Conservation (phyloP, 2,329 filamentous ascomycete species). For the Cladophialophora carrionii region DNA sequence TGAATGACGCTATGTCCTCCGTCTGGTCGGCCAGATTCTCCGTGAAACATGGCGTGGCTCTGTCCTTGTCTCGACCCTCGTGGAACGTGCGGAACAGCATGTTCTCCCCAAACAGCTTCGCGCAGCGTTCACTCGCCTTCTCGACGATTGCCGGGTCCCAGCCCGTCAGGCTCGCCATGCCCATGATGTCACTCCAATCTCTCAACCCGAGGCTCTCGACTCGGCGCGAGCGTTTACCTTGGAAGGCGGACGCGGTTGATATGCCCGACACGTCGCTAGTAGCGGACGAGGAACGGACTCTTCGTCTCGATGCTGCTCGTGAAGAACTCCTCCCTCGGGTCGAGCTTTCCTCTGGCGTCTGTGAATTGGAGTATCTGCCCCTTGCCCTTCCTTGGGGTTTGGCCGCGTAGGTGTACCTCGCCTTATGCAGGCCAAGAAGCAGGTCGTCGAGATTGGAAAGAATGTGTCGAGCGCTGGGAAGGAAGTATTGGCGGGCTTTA, state of each 20-base stretch:
- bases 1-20: constrained; percentile 2
- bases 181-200: constrained; percentile 85
- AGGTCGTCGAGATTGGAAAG: constrained; percentile 70
- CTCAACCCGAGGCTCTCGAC: constrained; percentile 51
- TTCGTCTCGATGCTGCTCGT: constrained; percentile 4
- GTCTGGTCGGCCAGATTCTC: constrained; percentile 29
- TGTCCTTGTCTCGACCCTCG: constrained; percentile 42
- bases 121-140: constrained; percentile 73
- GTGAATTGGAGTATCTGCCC: constrained; percentile 12
- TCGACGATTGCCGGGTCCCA: constrained; percentile 67
- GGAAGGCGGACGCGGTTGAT: constrained; percentile 1
- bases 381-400: constrained; percentile 25
- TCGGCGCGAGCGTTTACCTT: constrained; percentile 8
- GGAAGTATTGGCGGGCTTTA: constrained; percentile 64
- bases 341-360: constrained; percentile 3
- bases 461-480: constrained; percentile 70
- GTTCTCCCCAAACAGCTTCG: constrained; percentile 71
- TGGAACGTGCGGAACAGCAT: constrained; percentile 66
- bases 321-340: constrained; percentile 14
- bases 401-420: constrained; percentile 57
- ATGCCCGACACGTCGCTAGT: constrained; percentile 15
- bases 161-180: constrained; percentile 73
- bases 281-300: constrained; percentile 17
- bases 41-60: constrained; percentile 25
- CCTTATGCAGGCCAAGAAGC: constrained; percentile 70